Base-by-base conservation (phyloP, 1,284 basidiomycete species). In the Apiotrichum domesticum region DNA sequence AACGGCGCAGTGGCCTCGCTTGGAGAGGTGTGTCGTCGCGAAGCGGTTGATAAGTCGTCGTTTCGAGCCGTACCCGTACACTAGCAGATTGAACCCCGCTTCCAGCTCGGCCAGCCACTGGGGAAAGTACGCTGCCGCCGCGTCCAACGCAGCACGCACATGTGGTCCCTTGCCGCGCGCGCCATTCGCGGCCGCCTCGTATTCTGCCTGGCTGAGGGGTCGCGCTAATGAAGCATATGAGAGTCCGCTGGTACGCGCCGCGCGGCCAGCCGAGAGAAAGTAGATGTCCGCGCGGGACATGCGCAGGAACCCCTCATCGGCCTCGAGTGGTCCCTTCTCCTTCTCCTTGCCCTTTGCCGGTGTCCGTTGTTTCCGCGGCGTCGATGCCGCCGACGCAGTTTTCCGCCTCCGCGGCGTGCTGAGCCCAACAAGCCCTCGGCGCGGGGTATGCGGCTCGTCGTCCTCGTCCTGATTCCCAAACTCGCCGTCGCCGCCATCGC, bases 1-100 rank as follows among this genome's bases (percentile, higher is more conserved):
- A 29, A 94, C 80, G 46, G 91, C 82, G 49, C 88, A 85, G 66
- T 90, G 83, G 0, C 87, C 88, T 0, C 71, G 72, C 58, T 79
- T 81, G 5, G 80, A 73, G 62, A 87, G 84, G 11, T 73, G 66
- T 3, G 80, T 68, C 5, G 73, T 77, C 1, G 86, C 88, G 62
- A 95, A 88, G 21, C 81, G 76, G 71, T 94, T 90, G 32, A 96
- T 76, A 5, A 87, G 64, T 11, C 70, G 74, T 51, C 88, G 80
- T 71, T 96, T 97, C 29, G 88, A 92, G 1, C 93, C 93, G 66
- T 85, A 84, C 0, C 93, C 93, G 66, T 91, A 90, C 69, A 90
- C 85, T 9, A 93, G 73, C 52, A 96, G 76, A 70, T 89, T 91
- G 80, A 92, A 95, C 1, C 88, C 90, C 66, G 86, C 82, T 1